Evolutionary conservation across 257 asterid genomes (phyloP), one percentile per base, ranked within the genome.

Genomic region (Apocynum venetum): DNA sequence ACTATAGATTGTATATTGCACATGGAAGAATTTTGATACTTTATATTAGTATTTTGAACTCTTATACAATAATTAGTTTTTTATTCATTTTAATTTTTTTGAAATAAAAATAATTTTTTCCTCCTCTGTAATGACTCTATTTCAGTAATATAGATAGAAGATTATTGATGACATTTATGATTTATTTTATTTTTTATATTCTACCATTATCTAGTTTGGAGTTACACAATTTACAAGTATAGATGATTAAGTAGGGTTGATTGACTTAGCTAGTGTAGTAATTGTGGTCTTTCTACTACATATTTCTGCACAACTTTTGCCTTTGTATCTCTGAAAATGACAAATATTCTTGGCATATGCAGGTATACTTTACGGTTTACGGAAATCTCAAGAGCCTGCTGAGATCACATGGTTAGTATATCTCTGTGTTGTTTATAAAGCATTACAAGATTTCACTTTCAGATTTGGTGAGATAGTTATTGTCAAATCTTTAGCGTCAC

Each of bases 311-410:
- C 31, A 31, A 19, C 1, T 19, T 36, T 71, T 66, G 38, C 35
- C 52, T 35, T 8, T 36, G 48, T 74, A 53, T 77, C 56, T 68
- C 71, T 51, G 13, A 17, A 44, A 35, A 59, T 84, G 82, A 85
- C 52, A 70, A 48, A 76, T 78, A 56, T 8, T 73, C 81, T 74
- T 75, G 73, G 67, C 57, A n/a, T 81, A 60, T 88, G 83, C 85
- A 96, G 99, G 99, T 96, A 6, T 96, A 93, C 88, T 96, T 96
- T 79, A 83, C 98, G 48, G 97, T 96, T 80, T 96, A 96, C 86
- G 97, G 97, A 55, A 90, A 91, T 75, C 95, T 96, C 69, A 96
- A 91, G 84, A 93, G 86, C 83, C 75, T 78, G 31, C 81, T 96
- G 81, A 91, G 82, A 82, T 79, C 97, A 51, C 84, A 88, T 83